Conservation (phyloP, 768 basidiomycete species). For the Holtermannia corniformis region DNA sequence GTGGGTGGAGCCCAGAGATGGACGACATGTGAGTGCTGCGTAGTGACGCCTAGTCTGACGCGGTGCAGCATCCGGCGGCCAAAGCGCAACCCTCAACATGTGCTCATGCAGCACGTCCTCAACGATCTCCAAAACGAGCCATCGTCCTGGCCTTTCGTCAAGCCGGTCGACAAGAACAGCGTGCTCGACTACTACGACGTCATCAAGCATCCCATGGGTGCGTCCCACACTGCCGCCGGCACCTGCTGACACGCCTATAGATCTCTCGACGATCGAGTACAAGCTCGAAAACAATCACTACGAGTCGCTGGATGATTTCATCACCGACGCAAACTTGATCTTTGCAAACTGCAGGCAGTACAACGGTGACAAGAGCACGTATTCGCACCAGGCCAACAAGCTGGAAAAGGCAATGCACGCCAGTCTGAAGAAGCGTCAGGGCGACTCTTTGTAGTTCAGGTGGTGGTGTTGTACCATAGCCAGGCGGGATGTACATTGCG, state of each 20-base stretch:
- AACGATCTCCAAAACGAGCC: slow-evolving; percentile 68
- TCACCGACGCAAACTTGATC: slow-evolving; percentile 70
- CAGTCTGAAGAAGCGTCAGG: slow-evolving; percentile 38
- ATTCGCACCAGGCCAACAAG: slow-evolving; percentile 73
- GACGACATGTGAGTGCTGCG: slow-evolving; percentile 53
- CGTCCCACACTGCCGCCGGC: slow-evolving; percentile 31
- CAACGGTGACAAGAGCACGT: slow-evolving; percentile 64
- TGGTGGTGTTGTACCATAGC: neutral
- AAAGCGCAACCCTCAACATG: slow-evolving; percentile 48
- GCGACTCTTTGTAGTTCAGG: no score
- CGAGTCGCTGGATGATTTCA: slow-evolving; percentile 59
- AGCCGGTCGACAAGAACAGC: slow-evolving; percentile 67
- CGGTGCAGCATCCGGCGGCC: slow-evolving; percentile 41
- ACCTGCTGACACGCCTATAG: slow-evolving; percentile 43
- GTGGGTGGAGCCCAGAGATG: slow-evolving; percentile 84
- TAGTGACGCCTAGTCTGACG: neutral
- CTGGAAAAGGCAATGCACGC: slow-evolving; percentile 62
- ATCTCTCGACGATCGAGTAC: slow-evolving; percentile 75
- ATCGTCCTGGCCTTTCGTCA: slow-evolving; percentile 75
- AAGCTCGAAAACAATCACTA: slow-evolving; percentile 89
- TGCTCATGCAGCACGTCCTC: slow-evolving; percentile 68
- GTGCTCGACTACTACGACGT: slow-evolving; percentile 85
- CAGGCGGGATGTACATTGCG: no score
- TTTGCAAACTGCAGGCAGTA: slow-evolving; percentile 83
- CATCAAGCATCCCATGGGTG: slow-evolving; percentile 87